These are phyloP conservation scores for Dendrocalamus sinicus DNA, from an alignment of 176 grass and related monocot genomes.

Conservation along the genomic window DNA sequence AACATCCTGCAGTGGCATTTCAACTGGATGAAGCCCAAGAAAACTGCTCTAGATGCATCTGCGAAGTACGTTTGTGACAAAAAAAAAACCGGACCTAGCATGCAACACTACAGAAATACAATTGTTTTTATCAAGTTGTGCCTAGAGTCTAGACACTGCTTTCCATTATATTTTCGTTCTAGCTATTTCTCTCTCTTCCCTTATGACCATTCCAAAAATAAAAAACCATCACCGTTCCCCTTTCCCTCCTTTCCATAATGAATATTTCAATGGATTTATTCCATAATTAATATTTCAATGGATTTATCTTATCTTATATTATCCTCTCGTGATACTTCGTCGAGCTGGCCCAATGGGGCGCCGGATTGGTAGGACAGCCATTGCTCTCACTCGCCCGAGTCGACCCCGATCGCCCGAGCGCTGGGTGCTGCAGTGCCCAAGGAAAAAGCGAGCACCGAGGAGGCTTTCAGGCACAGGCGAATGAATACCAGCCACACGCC, in stretches of 20 bases:
- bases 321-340: slow-evolving; percentile 63
- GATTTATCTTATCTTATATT: slow-evolving; percentile 46
- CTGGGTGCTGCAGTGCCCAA: neutral
- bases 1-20: too few relatives aligned
- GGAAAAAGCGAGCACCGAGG: slow-evolving; percentile 27
- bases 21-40: neutral
- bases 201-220: too few relatives aligned
- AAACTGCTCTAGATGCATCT: neutral
- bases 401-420: neutral
- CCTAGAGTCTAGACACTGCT: too few relatives aligned
- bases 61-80: neutral
- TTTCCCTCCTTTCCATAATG: neutral
- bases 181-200: neutral
- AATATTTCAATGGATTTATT: too few relatives aligned
- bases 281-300: slow-evolving; percentile 24
- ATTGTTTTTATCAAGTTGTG: too few relatives aligned
- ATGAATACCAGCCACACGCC: slow-evolving; percentile 60
- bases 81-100: neutral
- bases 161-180: neutral
- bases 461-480: slow-evolving; percentile 16
- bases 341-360: slow-evolving; percentile 72
- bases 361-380: slow-evolving; percentile 40
- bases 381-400: slow-evolving; percentile 18
- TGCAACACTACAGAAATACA: neutral
- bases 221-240: too few relatives aligned